Percentiles rank a stretch among this genome's conserved stretches.
phyloP scores from a whole-genome alignment of 495 filamentous ascomycete species.

The Aspergillus asperescens region DNA sequence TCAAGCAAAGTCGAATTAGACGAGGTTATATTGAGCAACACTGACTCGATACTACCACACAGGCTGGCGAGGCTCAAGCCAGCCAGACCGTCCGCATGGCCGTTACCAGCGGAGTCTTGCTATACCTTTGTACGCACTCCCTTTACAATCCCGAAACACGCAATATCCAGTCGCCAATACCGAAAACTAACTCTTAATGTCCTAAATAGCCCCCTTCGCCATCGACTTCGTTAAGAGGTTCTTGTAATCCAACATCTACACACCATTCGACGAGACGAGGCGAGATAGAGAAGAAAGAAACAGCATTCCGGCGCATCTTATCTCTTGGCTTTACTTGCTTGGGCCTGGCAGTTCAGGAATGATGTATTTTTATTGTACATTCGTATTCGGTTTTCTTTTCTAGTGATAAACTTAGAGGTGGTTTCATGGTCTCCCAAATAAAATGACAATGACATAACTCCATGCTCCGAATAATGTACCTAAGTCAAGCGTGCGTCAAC shows the following conservation, averaged over 20 bases:
- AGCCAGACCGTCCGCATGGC: conserved; percentile 58
- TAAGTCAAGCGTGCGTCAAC: conserved; percentile 3
- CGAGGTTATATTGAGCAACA: neutral
- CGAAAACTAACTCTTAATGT: neutral
- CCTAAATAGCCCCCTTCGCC: neutral
- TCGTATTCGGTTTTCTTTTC: conserved; percentile 19
- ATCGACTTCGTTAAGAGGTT: conserved; percentile 42
- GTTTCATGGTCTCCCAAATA: conserved; percentile 1
- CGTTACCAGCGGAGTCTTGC: conserved; percentile 55
- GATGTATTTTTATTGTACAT: conserved; percentile 40
- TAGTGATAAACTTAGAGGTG: conserved; percentile 1
- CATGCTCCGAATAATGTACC: conserved; percentile 7
- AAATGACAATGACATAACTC: conserved; percentile 5
- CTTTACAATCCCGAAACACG: neutral
- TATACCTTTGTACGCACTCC: conserved; percentile 88
- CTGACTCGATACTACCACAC: neutral
- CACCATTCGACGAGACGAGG: neutral
- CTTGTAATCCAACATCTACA: conserved; percentile 45
- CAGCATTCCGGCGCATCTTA: conserved; percentile 1
- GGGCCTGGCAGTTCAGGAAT: conserved; percentile 4
- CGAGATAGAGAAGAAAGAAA: neutral
- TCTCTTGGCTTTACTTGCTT: conserved; percentile 3
- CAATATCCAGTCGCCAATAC: conserved; percentile 1
- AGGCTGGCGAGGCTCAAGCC: conserved; percentile 67
- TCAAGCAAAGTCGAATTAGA: neutral